Base-by-base conservation (phyloP, 768 basidiomycete genomes). In the Kwoniella botswanensis region DNA sequence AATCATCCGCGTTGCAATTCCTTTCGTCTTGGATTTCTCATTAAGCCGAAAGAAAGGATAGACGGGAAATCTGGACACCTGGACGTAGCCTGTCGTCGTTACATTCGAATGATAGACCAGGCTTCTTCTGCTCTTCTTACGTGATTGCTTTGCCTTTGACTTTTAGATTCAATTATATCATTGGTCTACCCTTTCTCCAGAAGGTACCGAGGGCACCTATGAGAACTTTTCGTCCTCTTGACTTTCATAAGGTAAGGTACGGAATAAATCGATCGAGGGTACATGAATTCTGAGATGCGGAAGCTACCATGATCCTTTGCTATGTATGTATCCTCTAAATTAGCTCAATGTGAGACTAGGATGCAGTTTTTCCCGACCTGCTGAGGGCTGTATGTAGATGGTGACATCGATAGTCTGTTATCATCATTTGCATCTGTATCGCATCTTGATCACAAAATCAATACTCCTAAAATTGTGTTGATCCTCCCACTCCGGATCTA, bases 1-100 rank as follows among this genome's bases (percentile, higher is more conserved):
- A 55, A 55, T 55, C 54, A 55, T 55, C 54, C 54, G 54, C 54
- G 54, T 55, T n/a, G 21, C 4, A 13, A 50, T 50, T 50, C 12
- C 46, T 18, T 50, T 13, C 13, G 18, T 50, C 46, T 15, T 18
- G 18, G 46, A 50, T 15, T 46, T 50, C 12, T 50, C 46, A 35
- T 35, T 7, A 35, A 35, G 35, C 35, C 35, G 35, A 35, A 35
- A 35, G 3, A 35, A 6, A 35, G 35, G 1, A 35, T 35, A 35
- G 35, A 35, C 35, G 6, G 35, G 35, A 35, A 35, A 35, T 35
- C 35, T 35, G 35, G 35, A 35, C 35, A 35, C 35, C 35, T 35
- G 35, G 35, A 35, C 35, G 6, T 35, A 35, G 35, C 35, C 35
- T 35, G 35, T 35, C 35, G 35, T 35, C 35, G 35, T 35, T 35